Evolutionary conservation across 139 green algal genomes (phyloP).

Genomic region (Chlorella sp.): DNA sequence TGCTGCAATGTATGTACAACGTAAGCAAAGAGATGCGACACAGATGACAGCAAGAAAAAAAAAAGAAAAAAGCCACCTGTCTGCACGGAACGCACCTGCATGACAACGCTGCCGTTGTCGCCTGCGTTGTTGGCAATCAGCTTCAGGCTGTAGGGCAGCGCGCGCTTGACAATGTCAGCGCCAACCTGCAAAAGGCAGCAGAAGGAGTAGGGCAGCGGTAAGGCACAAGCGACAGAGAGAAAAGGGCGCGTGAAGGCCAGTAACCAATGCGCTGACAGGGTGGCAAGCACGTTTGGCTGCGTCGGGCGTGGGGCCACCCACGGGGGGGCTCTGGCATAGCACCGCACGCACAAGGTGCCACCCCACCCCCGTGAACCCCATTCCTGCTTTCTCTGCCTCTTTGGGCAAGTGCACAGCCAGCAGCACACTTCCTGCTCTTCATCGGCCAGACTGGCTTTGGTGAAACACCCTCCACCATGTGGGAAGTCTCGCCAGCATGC

Average conservation of each 20-base stretch:
- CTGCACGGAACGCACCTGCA: conserved; percentile 60
- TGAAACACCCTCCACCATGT: conserved; percentile 14
- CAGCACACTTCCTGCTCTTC: conserved; percentile 87
- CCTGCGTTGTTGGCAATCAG: conserved; percentile 98
- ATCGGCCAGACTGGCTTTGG: conserved; percentile 82
- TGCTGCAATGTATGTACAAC: too few species aligned
- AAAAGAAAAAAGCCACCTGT: too few species aligned
- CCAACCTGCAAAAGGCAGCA: conserved; percentile 68
- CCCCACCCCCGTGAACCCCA: not conserved
- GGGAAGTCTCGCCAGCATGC: conserved; percentile 51
- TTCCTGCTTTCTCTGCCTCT: not conserved
- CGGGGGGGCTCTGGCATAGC: not conserved
- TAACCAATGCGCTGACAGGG: too few species aligned
- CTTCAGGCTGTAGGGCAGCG: conserved; percentile 92
- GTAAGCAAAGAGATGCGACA: too few species aligned
- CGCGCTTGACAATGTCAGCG: conserved; percentile 96
- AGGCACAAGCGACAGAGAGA: not conserved
- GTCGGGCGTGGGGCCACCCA: too few species aligned
- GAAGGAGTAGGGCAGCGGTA: not conserved
- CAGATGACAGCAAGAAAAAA: too few species aligned
- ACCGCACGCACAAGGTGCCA: not conserved
- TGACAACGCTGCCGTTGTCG: conserved; percentile 96
- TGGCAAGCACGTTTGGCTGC: not conserved
- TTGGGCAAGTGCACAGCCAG: too few species aligned
- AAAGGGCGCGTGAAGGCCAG: too few species aligned